A percentile compares a stretch with the other conserved stretches of the same genome.
Conservation (phyloP, 2,329 filamentous ascomycete species). For the Fusarium sp. region DNA sequence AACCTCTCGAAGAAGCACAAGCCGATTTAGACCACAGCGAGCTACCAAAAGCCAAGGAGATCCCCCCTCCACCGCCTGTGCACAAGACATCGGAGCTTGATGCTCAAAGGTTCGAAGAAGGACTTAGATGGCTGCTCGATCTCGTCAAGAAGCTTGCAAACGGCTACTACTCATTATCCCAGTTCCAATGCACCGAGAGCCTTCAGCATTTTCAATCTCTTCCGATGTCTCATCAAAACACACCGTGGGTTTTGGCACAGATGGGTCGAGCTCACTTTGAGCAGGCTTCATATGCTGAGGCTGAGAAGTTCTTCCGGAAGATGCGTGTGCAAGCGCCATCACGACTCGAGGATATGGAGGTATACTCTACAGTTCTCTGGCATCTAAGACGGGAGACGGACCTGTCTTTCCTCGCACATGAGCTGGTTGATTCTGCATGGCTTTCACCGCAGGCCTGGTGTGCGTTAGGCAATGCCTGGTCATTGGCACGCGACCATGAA, state of each 20-base stretch:
- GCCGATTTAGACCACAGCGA: slow-evolving; percentile 79
- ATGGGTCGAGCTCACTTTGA: slow-evolving; percentile 94
- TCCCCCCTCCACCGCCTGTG: slow-evolving; percentile 51
- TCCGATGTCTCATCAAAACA: slow-evolving; percentile 81
- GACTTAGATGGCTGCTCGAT: slow-evolving; percentile 80
- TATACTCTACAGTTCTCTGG: slow-evolving; percentile 99
- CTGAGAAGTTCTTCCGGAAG: slow-evolving; percentile 85
- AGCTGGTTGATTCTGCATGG: slow-evolving; percentile 87
- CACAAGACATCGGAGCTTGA: slow-evolving; percentile 63
- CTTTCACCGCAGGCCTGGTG: slow-evolving; percentile 97
- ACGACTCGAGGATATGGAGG: slow-evolving; percentile 93
- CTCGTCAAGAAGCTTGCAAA: slow-evolving; percentile 84
- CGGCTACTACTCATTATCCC: slow-evolving; percentile 81
- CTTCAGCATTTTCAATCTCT: slow-evolving; percentile 79
- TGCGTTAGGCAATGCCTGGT: slow-evolving; percentile 93
- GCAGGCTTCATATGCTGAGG: slow-evolving; percentile 85
- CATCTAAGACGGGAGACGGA: slow-evolving; percentile 93
- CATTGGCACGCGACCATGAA: slow-evolving; percentile 90
- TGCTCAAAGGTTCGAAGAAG: slow-evolving; percentile 76
- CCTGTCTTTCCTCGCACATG: slow-evolving; percentile 90
- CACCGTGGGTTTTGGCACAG: slow-evolving; percentile 91
- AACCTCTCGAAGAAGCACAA: slow-evolving; percentile 73
- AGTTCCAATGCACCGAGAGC: slow-evolving; percentile 83
- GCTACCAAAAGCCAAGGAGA: slow-evolving; percentile 59
- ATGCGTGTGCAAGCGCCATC: slow-evolving; percentile 85